Conservation (phyloP, 2,329 filamentous ascomycete genomes). For the Trichoderma citrinoviride region DNA sequence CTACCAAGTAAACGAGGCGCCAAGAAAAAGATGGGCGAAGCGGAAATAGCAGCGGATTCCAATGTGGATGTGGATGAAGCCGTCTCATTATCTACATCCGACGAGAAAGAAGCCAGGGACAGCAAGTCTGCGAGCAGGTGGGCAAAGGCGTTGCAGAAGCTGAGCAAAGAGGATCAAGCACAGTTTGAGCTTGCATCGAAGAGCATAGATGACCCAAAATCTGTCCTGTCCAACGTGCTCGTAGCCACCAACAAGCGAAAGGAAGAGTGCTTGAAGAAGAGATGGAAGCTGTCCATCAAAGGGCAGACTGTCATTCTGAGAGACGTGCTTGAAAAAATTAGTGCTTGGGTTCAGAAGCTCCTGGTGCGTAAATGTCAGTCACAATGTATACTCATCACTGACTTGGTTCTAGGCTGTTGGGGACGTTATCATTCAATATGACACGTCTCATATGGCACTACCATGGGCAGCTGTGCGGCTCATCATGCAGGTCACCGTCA, state of each 20-base stretch:
- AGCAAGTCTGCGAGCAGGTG: conserved; percentile 3
- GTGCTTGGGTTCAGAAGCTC: conserved; percentile 10
- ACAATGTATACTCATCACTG: background rate
- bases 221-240: background rate
- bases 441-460: conserved; percentile 20
- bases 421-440: conserved; percentile 12
- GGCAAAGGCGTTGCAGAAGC: background rate
- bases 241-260: background rate
- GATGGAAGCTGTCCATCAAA: background rate
- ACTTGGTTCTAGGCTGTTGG: conserved; percentile 11
- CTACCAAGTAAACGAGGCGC: no score
- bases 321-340: conserved; percentile 1
- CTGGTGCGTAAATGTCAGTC: background rate
- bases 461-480: conserved; percentile 23
- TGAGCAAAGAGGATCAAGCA: conserved; percentile 1
- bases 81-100: background rate
- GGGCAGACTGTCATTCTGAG: background rate
- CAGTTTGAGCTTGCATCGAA: background rate
- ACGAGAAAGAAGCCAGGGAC: background rate
- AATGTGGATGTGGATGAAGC: background rate
- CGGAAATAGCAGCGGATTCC: background rate
- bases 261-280: conserved; percentile 8
- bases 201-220: background rate
- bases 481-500: background rate
- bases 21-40: background rate